These are phyloP conservation scores for Scorias spongiosa DNA, from an alignment of 2,329 filamentous ascomycete species.

Conservation along the genomic window DNA sequence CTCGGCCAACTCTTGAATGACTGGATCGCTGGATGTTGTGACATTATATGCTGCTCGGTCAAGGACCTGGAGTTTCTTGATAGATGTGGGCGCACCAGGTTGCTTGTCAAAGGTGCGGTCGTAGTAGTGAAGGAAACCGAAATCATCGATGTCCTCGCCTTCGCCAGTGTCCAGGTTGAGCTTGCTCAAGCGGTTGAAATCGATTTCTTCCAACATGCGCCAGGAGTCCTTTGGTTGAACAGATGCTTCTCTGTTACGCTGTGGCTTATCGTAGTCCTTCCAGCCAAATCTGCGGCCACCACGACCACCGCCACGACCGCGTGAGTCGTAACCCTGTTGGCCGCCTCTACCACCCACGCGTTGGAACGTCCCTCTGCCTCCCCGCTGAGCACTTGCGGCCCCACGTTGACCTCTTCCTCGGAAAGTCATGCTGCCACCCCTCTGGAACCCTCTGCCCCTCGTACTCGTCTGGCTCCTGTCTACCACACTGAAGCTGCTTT, in stretches of 20 bases:
- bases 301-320: conserved; percentile 52
- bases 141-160: conserved; percentile 86
- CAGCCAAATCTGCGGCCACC: conserved; percentile 85
- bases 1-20: conserved; percentile 93
- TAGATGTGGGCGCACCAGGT: conserved; percentile 65
- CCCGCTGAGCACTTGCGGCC: conserved; percentile 51
- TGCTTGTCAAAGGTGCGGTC: conserved; percentile 91
- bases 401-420: conserved; percentile 58
- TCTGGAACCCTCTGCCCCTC: conserved; percentile 66
- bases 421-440: conserved; percentile 80
- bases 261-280: conserved; percentile 98
- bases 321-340: conserved; percentile 57
- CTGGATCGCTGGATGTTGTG: conserved; percentile 85
- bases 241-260: conserved; percentile 87
- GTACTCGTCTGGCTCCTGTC: conserved; percentile 80
- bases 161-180: conserved; percentile 90
- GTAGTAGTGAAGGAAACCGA: conserved; percentile 98
- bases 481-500: conserved; percentile 94
- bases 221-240: conserved; percentile 95
- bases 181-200: conserved; percentile 89
- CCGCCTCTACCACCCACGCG: conserved; percentile 53
- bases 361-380: conserved; percentile 57
- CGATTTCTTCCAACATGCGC: conserved; percentile 93
- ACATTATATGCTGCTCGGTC: conserved; percentile 97
- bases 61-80: conserved; percentile 74